These are phyloP conservation scores for Arachnopeziza araneosa DNA, from an alignment of 2,329 filamentous ascomycete genomes.

Conservation along the genomic window DNA sequence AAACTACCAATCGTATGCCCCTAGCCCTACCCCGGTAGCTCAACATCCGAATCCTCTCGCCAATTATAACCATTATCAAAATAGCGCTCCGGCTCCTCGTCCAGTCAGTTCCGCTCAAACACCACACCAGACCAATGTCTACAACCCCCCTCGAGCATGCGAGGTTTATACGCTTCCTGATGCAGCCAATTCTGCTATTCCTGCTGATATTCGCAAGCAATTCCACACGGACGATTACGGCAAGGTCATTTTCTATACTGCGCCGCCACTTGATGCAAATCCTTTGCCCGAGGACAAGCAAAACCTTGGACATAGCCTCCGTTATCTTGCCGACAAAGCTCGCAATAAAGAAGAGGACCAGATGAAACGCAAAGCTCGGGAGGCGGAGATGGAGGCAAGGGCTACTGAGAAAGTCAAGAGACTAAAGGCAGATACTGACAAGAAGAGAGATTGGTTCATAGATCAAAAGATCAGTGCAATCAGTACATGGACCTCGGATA, in stretches of 20 bases:
- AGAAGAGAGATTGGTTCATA: slow-evolving; percentile 10
- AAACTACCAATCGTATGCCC: slow-evolving; percentile 17
- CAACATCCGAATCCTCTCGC: slow-evolving; percentile 22
- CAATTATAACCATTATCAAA: slow-evolving; percentile 24
- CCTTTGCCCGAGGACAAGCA: slow-evolving; percentile 20
- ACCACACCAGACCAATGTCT: slow-evolving; percentile 33
- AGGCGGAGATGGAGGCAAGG: slow-evolving; percentile 23
- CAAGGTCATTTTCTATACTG: slow-evolving; percentile 62
- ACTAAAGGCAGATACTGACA: slow-evolving; percentile 16
- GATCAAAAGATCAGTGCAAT: slow-evolving; percentile 18
- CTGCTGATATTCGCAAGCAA: slow-evolving; percentile 55
- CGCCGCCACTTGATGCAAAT: slow-evolving; percentile 50
- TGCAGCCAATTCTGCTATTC: slow-evolving; percentile 57
- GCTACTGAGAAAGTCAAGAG: slow-evolving; percentile 25
- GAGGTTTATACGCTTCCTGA: slow-evolving; percentile 63
- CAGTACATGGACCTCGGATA: slow-evolving; percentile 17
- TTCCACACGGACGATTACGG: slow-evolving; percentile 63
- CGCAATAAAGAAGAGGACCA: slow-evolving; percentile 31
- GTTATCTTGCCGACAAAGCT: slow-evolving; percentile 43
- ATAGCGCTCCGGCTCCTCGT: slow-evolving; percentile 15
- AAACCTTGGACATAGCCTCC: slow-evolving; percentile 42
- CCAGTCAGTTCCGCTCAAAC: slow-evolving; percentile 10
- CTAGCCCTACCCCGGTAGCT: slow-evolving; percentile 16
- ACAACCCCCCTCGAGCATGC: slow-evolving; percentile 54
- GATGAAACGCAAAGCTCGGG: slow-evolving; percentile 27